Conservation (phyloP, 345 rosid species). For the Eucalyptus curtisii region DNA sequence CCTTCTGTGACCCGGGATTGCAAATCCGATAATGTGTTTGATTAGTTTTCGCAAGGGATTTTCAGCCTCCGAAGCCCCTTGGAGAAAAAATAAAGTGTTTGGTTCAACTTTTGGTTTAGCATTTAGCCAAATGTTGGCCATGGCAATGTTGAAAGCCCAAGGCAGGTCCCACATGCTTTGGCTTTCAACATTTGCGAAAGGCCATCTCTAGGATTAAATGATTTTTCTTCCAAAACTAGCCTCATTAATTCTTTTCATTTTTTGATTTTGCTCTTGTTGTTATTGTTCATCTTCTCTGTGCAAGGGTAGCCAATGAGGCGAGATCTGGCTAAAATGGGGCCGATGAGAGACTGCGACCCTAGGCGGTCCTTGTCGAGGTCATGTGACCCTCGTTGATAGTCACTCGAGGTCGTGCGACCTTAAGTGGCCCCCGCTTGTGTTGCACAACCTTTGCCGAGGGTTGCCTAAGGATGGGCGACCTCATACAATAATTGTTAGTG, state of each 20-base stretch:
- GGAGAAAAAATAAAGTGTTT: neutral
- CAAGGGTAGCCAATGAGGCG: rapidly evolving
- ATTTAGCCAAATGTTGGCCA: neutral
- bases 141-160: neutral
- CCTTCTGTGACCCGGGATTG: neutral
- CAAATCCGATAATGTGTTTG: neutral
- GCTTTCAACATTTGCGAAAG: neutral
- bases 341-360: no score
- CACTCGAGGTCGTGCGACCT: no score
- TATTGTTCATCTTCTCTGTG: neutral
- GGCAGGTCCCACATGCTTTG: neutral
- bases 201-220: neutral
- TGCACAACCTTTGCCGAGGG: no score
- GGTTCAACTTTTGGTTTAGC: neutral
- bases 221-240: neutral
- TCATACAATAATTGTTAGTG: no score
- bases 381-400: rapidly evolving
- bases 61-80: no score
- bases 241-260: neutral
- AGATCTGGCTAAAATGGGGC: no score
- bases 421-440: no score
- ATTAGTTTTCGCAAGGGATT: no score
- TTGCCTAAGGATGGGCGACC: no score
- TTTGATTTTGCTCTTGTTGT: neutral
- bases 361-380: rapidly evolving